Evolutionary conservation across 441 rosid genomes (phyloP).

Genomic region (Theobroma grandiflorum): DNA sequence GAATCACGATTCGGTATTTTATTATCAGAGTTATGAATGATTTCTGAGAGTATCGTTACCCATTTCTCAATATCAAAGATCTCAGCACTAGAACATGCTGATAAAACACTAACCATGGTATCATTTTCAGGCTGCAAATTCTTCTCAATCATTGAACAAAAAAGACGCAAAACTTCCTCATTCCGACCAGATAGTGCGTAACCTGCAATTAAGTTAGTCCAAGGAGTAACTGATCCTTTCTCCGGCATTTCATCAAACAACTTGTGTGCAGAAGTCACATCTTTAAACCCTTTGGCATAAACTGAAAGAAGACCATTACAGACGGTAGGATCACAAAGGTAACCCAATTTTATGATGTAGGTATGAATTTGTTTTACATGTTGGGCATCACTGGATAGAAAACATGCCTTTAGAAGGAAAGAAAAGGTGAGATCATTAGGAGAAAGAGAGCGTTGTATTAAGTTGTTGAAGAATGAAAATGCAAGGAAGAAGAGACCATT

Average conservation of each 20-base stretch:
- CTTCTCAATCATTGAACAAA: slow-evolving; percentile 39
- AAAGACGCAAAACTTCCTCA: slow-evolving; percentile 46
- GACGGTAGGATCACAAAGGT: slow-evolving; percentile 36
- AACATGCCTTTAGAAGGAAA: slow-evolving; percentile 48
- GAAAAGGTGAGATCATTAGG: slow-evolving; percentile 55
- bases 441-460: slow-evolving; percentile 33
- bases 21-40: slow-evolving; percentile 6
- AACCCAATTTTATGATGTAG: slow-evolving; percentile 42
- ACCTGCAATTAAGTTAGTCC: slow-evolving; percentile 50
- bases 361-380: slow-evolving; percentile 44
- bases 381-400: slow-evolving; percentile 21
- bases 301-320: slow-evolving; percentile 41
- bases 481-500: slow-evolving; percentile 30
- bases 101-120: slow-evolving; percentile 47
- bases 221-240: slow-evolving; percentile 34
- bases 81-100: slow-evolving; percentile 44
- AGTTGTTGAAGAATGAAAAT: slow-evolving; percentile 36
- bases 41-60: slow-evolving; percentile 31
- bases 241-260: slow-evolving; percentile 56
- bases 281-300: slow-evolving; percentile 29
- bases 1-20: slow-evolving; percentile 29
- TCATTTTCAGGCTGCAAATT: slow-evolving; percentile 41
- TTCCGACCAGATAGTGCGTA: slow-evolving; percentile 37
- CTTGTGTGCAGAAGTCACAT: slow-evolving; percentile 44
- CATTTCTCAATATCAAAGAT: slow-evolving; percentile 40